These are phyloP conservation scores for Fonsecaea pugnacius DNA, from an alignment of 2,329 filamentous ascomycete species.

Conservation along the genomic window DNA sequence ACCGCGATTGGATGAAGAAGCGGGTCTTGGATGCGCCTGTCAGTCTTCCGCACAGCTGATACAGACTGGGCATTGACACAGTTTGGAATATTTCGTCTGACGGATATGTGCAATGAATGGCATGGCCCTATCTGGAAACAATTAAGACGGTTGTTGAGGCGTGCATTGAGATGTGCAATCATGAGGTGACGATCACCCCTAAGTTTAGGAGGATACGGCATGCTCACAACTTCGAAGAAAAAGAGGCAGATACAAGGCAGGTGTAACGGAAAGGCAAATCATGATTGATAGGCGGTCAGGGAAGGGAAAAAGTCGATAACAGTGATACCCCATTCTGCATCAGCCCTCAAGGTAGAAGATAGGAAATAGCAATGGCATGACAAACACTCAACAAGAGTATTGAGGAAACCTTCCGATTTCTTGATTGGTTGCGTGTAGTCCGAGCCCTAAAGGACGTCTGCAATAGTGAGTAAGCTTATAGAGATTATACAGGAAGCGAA, in stretches of 20 bases:
- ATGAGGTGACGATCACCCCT: background rate
- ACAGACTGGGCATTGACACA: background rate
- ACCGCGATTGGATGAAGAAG: conserved; percentile 37
- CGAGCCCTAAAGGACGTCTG: conserved; percentile 12
- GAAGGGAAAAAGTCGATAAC: conserved; percentile 21
- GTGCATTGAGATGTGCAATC: background rate
- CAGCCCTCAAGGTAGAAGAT: conserved; percentile 11
- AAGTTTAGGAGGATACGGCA: conserved; percentile 15
- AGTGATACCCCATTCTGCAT: conserved; percentile 26
- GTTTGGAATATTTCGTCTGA: background rate
- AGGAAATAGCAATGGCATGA: conserved; percentile 24
- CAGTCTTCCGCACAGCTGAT: conserved; percentile 31
- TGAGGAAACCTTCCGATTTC: background rate
- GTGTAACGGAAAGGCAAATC: conserved; percentile 1
- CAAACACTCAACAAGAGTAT: background rate
- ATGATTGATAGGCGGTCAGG: conserved; percentile 9
- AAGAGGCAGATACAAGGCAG: conserved; percentile 2
- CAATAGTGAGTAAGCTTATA: conserved; percentile 17
- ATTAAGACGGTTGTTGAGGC: background rate
- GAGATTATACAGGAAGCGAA: conserved; percentile 10
- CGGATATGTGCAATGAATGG: background rate
- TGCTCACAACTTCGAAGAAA: background rate
- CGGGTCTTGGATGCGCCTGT: conserved; percentile 32
- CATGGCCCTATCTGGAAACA: background rate
- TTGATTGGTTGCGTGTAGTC: conserved; percentile 16